A percentile compares a stretch with the other conserved stretches of the same genome.
These are phyloP conservation scores for Dendrobium officinale DNA, from an alignment of 106 monocot species.

Conservation along the genomic window DNA sequence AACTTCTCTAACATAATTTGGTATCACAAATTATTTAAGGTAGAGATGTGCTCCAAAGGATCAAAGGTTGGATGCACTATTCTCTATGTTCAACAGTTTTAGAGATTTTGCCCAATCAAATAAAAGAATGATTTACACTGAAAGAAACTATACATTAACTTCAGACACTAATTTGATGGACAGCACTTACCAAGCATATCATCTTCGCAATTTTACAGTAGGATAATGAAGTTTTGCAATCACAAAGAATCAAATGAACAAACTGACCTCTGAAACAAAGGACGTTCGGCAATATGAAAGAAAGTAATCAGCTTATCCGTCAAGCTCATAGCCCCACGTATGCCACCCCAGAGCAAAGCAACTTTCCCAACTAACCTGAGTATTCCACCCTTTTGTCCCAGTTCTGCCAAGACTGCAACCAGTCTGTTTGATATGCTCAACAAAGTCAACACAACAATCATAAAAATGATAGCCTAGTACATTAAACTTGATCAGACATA, in stretches of 20 bases:
- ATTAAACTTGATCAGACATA: background rate
- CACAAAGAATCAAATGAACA: background rate
- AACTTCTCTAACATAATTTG: no score
- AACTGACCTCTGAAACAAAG: constrained; percentile 67
- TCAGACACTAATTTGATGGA: no score
- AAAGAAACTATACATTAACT: no score
- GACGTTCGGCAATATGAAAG: constrained; percentile 70
- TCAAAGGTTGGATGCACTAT: no score
- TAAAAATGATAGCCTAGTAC: background rate
- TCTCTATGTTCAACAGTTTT: no score
- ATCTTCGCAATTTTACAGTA: background rate
- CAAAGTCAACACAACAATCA: constrained; percentile 10
- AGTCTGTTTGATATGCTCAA: constrained; percentile 44
- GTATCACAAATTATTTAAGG: no score
- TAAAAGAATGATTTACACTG: background rate
- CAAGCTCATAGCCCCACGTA: constrained; percentile 94
- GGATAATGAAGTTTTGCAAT: background rate
- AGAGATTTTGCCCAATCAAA: background rate
- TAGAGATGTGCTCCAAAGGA: no score
- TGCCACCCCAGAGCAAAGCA: constrained; percentile 96
- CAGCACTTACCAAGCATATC: background rate
- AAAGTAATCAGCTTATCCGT: constrained; percentile 80
- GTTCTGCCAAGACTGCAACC: constrained; percentile 65
- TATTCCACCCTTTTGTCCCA: constrained; percentile 87
- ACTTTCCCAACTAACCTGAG: constrained; percentile 77